phyloP scores from a whole-genome alignment of 2,329 filamentous ascomycete species.

The Penicillium sp. region DNA sequence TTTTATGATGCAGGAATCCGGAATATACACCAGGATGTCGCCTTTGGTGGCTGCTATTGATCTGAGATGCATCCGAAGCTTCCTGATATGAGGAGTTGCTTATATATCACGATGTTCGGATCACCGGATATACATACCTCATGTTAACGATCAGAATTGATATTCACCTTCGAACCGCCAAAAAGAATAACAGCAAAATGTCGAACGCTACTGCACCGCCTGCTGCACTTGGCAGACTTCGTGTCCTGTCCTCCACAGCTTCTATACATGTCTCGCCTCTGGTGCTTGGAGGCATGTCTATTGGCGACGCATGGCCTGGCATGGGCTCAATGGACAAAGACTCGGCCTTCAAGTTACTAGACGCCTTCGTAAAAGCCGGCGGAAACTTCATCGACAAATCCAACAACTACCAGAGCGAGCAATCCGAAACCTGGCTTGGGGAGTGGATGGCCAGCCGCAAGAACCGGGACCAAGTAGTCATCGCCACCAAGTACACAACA shows the following conservation, averaged over 20 bases:
- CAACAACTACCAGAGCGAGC: slow-evolving; percentile 64
- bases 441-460: slow-evolving; percentile 65
- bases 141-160: not conserved
- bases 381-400: slow-evolving; percentile 73
- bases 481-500: slow-evolving; percentile 67
- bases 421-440: slow-evolving; percentile 64
- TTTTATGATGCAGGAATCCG: not conserved
- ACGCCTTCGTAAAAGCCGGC: slow-evolving; percentile 61
- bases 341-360: slow-evolving; percentile 60
- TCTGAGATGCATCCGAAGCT: not conserved
- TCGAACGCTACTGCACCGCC: slow-evolving; percentile 45
- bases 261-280: slow-evolving; percentile 64
- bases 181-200: not conserved
- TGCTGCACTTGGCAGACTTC: slow-evolving; percentile 61
- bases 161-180: no score
- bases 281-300: slow-evolving; percentile 37
- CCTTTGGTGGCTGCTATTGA: not conserved
- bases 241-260: slow-evolving; percentile 63
- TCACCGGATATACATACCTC: no score
- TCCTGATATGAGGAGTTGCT: no score
- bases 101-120: no score
- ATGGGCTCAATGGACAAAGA: slow-evolving; percentile 65
- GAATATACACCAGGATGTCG: not conserved
- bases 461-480: slow-evolving; percentile 65
- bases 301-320: slow-evolving; percentile 40